phyloP scores from a whole-genome alignment of 441 rosid species.

The Cnidoscolus chayamansa region DNA sequence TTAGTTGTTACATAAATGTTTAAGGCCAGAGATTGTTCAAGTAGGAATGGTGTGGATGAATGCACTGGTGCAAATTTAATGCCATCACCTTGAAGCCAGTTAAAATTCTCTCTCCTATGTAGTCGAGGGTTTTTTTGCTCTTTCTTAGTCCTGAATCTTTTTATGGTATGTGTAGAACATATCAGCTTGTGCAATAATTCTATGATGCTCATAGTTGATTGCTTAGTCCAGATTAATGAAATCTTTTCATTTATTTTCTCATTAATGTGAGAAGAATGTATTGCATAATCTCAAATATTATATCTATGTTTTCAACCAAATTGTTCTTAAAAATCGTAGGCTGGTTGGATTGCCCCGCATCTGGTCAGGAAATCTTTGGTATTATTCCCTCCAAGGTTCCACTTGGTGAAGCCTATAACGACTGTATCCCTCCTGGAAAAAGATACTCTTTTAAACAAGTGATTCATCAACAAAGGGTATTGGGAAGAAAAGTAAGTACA shows the following conservation, averaged over 20 bases:
- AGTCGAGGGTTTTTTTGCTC: neutral
- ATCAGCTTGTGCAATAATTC: neutral
- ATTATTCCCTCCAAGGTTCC: constrained; percentile 99
- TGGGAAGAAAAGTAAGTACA: constrained; percentile 66
- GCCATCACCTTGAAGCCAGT: neutral
- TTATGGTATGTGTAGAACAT: neutral
- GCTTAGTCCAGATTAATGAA: neutral
- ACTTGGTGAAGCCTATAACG: constrained; percentile 75
- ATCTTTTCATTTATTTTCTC: neutral
- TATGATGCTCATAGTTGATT: neutral
- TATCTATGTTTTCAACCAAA: neutral
- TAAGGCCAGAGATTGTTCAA: neutral
- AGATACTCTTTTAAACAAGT: constrained; percentile 97
- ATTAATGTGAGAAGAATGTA: neutral
- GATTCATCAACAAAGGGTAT: constrained; percentile 63
- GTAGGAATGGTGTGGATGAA: neutral
- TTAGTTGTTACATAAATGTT: neutral
- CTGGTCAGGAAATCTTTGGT: constrained; percentile 64
- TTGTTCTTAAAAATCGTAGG: constrained; percentile 44
- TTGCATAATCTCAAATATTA: neutral
- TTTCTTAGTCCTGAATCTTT: neutral
- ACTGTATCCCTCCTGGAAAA: constrained; percentile 77
- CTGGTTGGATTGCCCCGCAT: constrained; percentile 90
- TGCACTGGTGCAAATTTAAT: neutral
- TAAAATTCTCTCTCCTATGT: neutral